phyloP scores from a whole-genome alignment of 495 filamentous ascomycete genomes.

The Acidiella bohemica region DNA sequence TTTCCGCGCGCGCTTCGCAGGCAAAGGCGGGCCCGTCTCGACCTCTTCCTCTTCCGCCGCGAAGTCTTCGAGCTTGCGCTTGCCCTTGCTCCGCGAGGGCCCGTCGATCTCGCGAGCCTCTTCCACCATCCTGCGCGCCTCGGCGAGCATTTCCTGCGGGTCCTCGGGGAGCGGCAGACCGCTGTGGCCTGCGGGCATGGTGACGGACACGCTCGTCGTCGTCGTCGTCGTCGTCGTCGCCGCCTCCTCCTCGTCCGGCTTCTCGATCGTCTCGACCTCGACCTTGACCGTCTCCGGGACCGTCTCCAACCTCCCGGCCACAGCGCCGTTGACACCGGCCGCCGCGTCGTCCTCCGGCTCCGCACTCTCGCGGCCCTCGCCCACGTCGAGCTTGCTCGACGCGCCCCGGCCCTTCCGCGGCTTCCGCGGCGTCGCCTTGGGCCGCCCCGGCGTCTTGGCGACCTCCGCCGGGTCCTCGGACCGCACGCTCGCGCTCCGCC shows the following conservation, averaged over 20 bases:
- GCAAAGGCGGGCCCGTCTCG: constrained; percentile 31
- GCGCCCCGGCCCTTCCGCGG: constrained; percentile 45
- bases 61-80: constrained; percentile 75
- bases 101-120: constrained; percentile 51
- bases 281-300: constrained; percentile 42
- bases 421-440: constrained; percentile 56
- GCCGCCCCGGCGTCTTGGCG: constrained; percentile 37
- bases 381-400: constrained; percentile 27
- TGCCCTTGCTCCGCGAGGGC: constrained; percentile 36
- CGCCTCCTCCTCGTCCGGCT: constrained; percentile 44
- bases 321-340: constrained; percentile 18
- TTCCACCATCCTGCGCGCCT: constrained; percentile 82
- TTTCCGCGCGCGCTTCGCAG: constrained; percentile 61
- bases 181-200: constrained; percentile 51
- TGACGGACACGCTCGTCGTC: constrained; percentile 65
- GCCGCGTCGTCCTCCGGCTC: constrained; percentile 11
- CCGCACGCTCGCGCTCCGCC: constrained; percentile 28
- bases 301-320: not conserved
- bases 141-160: constrained; percentile 64
- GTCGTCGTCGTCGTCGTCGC: too few species aligned
- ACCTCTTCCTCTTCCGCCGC: constrained; percentile 44
- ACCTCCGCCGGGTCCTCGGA: constrained; percentile 42
- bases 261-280: constrained; percentile 43
- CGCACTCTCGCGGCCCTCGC: constrained; percentile 1
- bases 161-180: constrained; percentile 61